Evolutionary conservation across 2,329 filamentous ascomycete species (phyloP), one percentile per base, ranked within the genome.

Genomic region (Parascedosporium putredinis): DNA sequence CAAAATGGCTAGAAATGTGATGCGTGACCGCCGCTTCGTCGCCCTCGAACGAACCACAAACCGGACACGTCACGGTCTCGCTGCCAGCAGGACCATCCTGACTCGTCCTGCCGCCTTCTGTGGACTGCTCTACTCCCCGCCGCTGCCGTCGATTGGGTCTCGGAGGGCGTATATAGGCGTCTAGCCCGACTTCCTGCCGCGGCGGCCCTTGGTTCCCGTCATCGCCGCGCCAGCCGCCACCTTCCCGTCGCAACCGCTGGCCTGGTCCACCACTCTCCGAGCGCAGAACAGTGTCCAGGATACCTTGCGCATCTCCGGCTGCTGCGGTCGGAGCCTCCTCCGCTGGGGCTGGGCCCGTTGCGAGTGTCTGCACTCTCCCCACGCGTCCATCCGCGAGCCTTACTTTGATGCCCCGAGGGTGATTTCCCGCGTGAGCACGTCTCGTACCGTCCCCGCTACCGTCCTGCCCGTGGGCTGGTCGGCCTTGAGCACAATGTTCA

Each of bases 361-460:
- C 69, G 63, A 87, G 73, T 42, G 73, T 69, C 64, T 90, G 86
- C 24, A 91, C 86, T 14, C 86, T 70, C 2, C 86, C 86, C 2
- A 91, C 78, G 23, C 83, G 73, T 1, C 86, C 86, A 61, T 86
- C 84, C 1, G 69, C 67, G 5, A 91, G 70, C 2, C 86, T 78
- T 22, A 90, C 85, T 64, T 90, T 91, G 67, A 90, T 86, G 31
- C 86, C 86, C 8, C 84, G 75, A 2, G 84, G 84, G 58, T 91
- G 86, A 56, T 90, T 79, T 23, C 84, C 84, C 77, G 71, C 2
- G 86, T 90, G 45, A 91, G 70, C 0, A 90, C 63, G 43, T 88
- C 78, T 48, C 74, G 72, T 1, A 91, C 79, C 4, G 72, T 64
- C 22, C 86, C 86, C 42, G 72, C 69, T 1, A 88, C 85, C 57